phyloP scores from a whole-genome alignment of 2,329 filamentous ascomycete genomes.

The Leptographium procerum region DNA sequence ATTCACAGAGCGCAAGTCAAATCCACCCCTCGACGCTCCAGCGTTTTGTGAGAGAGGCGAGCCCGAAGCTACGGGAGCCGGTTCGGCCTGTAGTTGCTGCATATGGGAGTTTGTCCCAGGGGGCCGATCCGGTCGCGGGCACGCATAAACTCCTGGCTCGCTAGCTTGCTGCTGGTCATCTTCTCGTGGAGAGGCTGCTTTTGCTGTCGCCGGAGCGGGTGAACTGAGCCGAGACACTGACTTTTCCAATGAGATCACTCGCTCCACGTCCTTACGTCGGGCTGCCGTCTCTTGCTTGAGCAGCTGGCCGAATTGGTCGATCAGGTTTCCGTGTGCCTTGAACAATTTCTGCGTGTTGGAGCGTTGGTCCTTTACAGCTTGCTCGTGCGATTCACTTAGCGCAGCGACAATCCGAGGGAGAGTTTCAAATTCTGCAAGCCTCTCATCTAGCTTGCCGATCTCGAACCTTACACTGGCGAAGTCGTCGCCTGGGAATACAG shows the following conservation, averaged over 20 bases:
- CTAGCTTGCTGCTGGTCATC: not conserved
- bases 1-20: not conserved
- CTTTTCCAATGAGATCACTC: slow-evolving; percentile 1
- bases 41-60: not conserved
- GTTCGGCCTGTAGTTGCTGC: not conserved
- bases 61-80: not conserved
- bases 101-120: too few species aligned
- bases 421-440: not conserved
- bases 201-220: not conserved
- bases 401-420: not conserved
- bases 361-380: not conserved
- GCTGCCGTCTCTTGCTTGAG: not conserved
- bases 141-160: too few species aligned
- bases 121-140: too few species aligned
- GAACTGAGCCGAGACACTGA: not conserved
- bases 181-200: not conserved
- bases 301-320: slow-evolving; percentile 1
- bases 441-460: slow-evolving; percentile 7
- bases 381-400: not conserved
- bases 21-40: not conserved
- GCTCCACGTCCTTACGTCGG: not conserved
- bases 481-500: slow-evolving; percentile 11
- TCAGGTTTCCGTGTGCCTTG: not conserved
- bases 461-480: slow-evolving; percentile 8
- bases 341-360: not conserved